phyloP scores from a whole-genome alignment of 495 filamentous ascomycete genomes.

The Penicillium cinerascens region DNA sequence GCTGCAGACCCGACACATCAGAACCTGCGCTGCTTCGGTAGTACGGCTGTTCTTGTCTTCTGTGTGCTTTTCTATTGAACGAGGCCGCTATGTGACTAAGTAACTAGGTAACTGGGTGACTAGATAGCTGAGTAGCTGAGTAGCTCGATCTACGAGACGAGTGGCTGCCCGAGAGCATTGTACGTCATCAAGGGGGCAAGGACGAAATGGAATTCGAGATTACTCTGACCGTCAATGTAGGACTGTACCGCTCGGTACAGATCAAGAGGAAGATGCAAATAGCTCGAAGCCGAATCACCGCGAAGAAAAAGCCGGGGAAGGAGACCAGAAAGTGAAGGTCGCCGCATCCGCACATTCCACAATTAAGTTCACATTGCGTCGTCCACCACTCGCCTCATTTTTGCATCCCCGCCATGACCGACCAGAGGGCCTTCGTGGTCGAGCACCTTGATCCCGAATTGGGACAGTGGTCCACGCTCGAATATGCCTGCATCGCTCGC shows the following conservation, averaged over 20 bases:
- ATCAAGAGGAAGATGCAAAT: not conserved
- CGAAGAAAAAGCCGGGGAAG: not conserved
- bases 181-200: slow-evolving; percentile 12
- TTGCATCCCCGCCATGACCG: slow-evolving; percentile 22
- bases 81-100: too few species aligned
- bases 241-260: not conserved
- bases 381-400: not conserved
- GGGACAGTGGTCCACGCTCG: slow-evolving; percentile 87
- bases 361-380: not conserved
- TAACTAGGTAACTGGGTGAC: not conserved
- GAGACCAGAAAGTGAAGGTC: not conserved
- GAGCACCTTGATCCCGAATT: slow-evolving; percentile 93
- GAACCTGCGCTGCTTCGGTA: not conserved
- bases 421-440: slow-evolving; percentile 66
- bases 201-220: not conserved
- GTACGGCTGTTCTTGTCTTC: not conserved
- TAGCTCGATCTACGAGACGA: not conserved
- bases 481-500: slow-evolving; percentile 80
- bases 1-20: not conserved
- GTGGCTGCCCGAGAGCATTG: not conserved
- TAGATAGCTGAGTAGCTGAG: not conserved
- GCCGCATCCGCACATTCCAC: slow-evolving; percentile 9
- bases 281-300: not conserved
- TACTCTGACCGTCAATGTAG: not conserved
- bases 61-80: not conserved